Evolutionary conservation across 1,284 basidiomycete species (phyloP).

Genomic region (Thelephora terrestris): DNA sequence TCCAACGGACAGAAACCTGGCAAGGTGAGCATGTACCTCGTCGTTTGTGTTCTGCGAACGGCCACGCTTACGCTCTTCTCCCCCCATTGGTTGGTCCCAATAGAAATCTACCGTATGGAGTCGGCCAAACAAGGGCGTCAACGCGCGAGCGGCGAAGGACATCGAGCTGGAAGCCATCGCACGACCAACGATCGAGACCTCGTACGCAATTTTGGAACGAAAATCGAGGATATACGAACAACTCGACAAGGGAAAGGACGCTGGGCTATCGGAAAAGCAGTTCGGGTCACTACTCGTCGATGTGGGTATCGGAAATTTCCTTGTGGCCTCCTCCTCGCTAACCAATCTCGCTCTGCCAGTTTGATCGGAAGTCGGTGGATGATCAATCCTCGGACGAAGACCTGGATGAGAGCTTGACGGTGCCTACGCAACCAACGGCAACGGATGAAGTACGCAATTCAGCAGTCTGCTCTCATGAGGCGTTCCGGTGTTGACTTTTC

Average conservation of each 20-base stretch:
- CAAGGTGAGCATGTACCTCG: constrained; percentile 38
- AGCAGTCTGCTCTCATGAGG: neutral
- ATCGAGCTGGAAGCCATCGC: constrained; percentile 54
- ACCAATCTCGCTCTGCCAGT: constrained; percentile 31
- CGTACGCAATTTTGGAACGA: constrained; percentile 58
- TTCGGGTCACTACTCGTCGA: constrained; percentile 73
- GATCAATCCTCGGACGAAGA: constrained; percentile 65
- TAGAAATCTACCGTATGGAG: constrained; percentile 69
- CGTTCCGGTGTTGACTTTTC: neutral
- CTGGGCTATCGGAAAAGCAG: constrained; percentile 70
- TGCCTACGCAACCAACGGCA: constrained; percentile 34
- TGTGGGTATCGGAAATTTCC: constrained; percentile 36
- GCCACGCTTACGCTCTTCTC: neutral
- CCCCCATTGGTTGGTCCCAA: neutral
- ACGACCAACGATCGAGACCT: constrained; percentile 59
- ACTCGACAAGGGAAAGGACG: constrained; percentile 70
- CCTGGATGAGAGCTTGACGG: constrained; percentile 57
- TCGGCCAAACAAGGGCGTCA: constrained; percentile 62
- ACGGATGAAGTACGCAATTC: neutral
- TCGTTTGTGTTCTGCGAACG: neutral
- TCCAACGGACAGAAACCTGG: constrained; percentile 48
- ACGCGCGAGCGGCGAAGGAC: constrained; percentile 50
- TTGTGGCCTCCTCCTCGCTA: neutral
- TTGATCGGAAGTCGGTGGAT: constrained; percentile 56
- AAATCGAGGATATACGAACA: constrained; percentile 83